These are phyloP conservation scores for Sphaerobolus stellatus DNA, from an alignment of 1,284 basidiomycete genomes.

Conservation along the genomic window DNA sequence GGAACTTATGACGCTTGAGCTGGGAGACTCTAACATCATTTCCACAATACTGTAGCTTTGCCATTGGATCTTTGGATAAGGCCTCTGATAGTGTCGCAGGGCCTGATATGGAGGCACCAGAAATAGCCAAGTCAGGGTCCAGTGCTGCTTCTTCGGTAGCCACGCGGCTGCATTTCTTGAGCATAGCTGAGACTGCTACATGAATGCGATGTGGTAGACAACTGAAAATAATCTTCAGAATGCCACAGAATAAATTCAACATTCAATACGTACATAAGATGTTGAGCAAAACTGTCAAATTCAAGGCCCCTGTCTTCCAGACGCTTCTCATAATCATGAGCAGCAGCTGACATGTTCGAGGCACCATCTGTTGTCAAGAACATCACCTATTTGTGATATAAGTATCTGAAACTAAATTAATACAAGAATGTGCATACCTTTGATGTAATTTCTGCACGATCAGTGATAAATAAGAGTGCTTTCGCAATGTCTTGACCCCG, in stretches of 20 bases:
- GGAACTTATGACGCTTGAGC: background rate
- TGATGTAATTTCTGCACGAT: slow-evolving; percentile 15
- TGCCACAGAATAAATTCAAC: background rate
- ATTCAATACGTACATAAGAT: background rate
- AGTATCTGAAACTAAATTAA: background rate
- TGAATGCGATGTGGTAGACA: background rate
- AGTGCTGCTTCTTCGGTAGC: background rate
- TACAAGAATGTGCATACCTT: slow-evolving; percentile 9
- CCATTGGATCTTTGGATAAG: background rate
- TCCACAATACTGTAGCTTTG: background rate
- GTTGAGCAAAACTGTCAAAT: background rate
- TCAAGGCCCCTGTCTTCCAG: background rate
- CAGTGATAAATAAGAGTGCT: slow-evolving; percentile 29
- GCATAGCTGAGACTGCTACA: background rate
- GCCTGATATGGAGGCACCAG: background rate
- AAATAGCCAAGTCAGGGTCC: background rate
- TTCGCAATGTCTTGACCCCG: slow-evolving; percentile 31
- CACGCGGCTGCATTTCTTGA: background rate
- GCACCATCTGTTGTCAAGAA: slow-evolving; percentile 6
- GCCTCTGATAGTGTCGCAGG: background rate
- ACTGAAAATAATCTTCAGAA: background rate
- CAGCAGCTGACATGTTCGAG: slow-evolving; percentile 1
- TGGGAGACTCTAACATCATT: background rate
- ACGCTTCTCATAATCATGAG: background rate
- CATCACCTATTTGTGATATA: background rate